Base-by-base conservation (phyloP, 768 basidiomycete genomes). In the Phanerochaete carnosa region DNA sequence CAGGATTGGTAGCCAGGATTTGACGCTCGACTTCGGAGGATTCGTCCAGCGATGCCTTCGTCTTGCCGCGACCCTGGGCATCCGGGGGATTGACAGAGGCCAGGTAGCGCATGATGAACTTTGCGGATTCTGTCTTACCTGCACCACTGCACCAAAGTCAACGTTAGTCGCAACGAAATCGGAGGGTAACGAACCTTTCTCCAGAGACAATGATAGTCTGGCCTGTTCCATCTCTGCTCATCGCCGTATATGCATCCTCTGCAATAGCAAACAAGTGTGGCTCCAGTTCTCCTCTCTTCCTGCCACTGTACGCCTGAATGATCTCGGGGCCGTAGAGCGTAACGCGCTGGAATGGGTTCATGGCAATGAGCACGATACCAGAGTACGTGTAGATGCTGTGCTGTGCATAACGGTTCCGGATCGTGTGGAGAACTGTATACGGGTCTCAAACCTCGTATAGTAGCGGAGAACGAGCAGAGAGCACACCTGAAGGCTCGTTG, bases 161-260 rank as follows among this genome's bases (percentile, higher is more conserved):
- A 64, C 63, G 6, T 2, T 2, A 9, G 46, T 4, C 25, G 58
- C n/a, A 68, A 16, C 45, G 19, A 63, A 47, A 50, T 35, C 30
- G 12, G 57, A 43, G 23, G 60, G 62, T 65, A 51, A 74, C 81
- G 64, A 69, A 95, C 94, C 92, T 95, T 78, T 99, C 97, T 66
- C 97, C 97, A 33, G 92, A 94, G 62, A 99, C 97, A 65, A 99
- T 97, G 70, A 99, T 98, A 4, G 97, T 99, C 76, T 99, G 97
- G 63, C 98, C 95, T 76, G 89, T 86, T 62, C 92, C 85, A 68
- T 98, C 89, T 72, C 89, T 89, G 63, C 92, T 84, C 97, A 98
- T 98, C 58, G 93, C 92, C 13, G 95, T 95, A 73, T 98, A 94
- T 62, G 97, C 97, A 79, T 98, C 97, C 75, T 99, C 97, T 11